Conservation (phyloP, 2,329 filamentous ascomycete species). For the Septoria linicola region DNA sequence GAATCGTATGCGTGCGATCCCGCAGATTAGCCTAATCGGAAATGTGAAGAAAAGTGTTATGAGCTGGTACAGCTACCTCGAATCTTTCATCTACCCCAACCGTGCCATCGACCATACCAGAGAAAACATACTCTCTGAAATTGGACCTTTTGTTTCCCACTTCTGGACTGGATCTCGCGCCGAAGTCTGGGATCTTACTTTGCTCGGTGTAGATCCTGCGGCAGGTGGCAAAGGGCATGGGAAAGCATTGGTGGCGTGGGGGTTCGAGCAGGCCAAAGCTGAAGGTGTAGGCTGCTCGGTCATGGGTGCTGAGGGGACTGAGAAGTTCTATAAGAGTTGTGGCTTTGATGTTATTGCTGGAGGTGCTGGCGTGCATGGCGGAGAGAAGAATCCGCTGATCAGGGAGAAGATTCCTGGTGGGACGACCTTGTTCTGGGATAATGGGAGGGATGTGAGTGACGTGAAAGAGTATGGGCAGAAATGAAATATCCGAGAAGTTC, state of each 20-base stretch:
- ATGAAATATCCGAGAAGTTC: background rate
- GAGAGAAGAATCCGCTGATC: slow-evolving; percentile 22
- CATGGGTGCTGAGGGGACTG: slow-evolving; percentile 28
- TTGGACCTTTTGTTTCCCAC: slow-evolving; percentile 26
- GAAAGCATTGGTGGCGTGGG: slow-evolving; percentile 30
- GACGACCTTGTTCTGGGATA: slow-evolving; percentile 31
- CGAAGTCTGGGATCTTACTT: slow-evolving; percentile 32
- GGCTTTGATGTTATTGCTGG: slow-evolving; percentile 30
- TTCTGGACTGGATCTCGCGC: slow-evolving; percentile 29
- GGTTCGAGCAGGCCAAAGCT: slow-evolving; percentile 31
- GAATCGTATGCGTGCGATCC: slow-evolving; percentile 23
- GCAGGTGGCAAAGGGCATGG: slow-evolving; percentile 30
- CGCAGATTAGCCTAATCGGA: slow-evolving; percentile 8
- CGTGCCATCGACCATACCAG: slow-evolving; percentile 27
- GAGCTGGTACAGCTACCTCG: slow-evolving; percentile 24
- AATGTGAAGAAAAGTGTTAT: slow-evolving; percentile 18
- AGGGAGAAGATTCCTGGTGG: slow-evolving; percentile 23
- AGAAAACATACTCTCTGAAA: slow-evolving; percentile 16
- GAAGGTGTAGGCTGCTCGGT: slow-evolving; percentile 54
- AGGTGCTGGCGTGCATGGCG: slow-evolving; percentile 26
- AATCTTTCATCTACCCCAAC: slow-evolving; percentile 27
- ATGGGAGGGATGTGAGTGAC: slow-evolving; percentile 23
- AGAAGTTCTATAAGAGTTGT: slow-evolving; percentile 32
- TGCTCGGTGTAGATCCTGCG: slow-evolving; percentile 29
- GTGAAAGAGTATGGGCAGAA: slow-evolving; percentile 25